These are phyloP conservation scores for Ophiostoma populinum DNA, from an alignment of 2,329 filamentous ascomycete species.

Conservation along the genomic window DNA sequence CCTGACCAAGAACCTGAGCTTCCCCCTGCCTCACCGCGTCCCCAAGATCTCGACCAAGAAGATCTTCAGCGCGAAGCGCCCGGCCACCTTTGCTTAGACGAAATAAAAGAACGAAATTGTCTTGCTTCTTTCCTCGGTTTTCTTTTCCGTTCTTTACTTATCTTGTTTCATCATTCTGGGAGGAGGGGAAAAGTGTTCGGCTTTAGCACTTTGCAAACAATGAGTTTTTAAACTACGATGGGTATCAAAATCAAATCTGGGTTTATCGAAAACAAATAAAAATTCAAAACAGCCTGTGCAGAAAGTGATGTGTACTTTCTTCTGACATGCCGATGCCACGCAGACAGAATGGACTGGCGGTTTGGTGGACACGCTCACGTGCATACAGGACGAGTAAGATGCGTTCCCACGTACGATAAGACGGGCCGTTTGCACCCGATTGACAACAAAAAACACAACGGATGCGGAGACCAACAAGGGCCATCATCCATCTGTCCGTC, in stretches of 20 bases:
- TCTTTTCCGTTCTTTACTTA: conserved; percentile 3
- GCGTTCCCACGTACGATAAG: too few species aligned
- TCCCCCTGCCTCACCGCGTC: conserved; percentile 95
- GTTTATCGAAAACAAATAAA: conserved; percentile 1
- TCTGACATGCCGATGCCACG: too few species aligned
- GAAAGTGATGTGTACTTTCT: too few species aligned
- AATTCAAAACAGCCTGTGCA: conserved; percentile 1
- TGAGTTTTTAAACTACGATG: conserved; percentile 3
- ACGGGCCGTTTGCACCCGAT: too few species aligned
- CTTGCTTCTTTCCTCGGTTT: conserved; percentile 1
- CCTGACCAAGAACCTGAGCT: conserved; percentile 83
- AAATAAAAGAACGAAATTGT: conserved; percentile 2
- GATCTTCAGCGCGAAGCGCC: conserved; percentile 83
- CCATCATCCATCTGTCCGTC: too few species aligned
- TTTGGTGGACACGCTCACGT: too few species aligned
- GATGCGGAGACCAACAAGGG: too few species aligned
- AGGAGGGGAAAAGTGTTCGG: conserved; percentile 2
- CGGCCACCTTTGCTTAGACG: conserved; percentile 84
- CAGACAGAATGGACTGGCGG: too few species aligned
- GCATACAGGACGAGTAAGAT: too few species aligned
- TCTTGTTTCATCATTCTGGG: conserved; percentile 5
- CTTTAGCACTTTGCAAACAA: conserved; percentile 1
- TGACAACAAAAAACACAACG: too few species aligned
- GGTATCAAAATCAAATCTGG: conserved; percentile 7
- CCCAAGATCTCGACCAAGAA: conserved; percentile 71